A percentile compares a stretch with the other conserved stretches of the same genome.
Conservation (phyloP, 2,329 filamentous ascomycete genomes). For the Sarocladium strictum region DNA sequence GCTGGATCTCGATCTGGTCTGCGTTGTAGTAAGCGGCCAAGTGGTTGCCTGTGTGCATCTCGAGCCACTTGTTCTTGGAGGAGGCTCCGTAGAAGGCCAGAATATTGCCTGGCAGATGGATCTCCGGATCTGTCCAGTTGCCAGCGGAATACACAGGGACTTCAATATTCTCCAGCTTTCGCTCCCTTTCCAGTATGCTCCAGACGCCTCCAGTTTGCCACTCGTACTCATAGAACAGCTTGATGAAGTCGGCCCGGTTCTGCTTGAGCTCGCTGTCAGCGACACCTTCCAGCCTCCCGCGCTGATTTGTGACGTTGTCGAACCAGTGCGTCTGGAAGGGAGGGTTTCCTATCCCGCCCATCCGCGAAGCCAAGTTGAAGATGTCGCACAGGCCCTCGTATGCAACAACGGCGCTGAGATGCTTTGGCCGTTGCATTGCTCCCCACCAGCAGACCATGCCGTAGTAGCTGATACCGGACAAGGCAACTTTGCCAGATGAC, state of each 20-base stretch:
- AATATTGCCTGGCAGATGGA: background rate
- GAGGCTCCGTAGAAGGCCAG: background rate
- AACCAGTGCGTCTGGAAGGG: background rate
- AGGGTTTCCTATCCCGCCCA: background rate
- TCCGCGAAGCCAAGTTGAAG: background rate
- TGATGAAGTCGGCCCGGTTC: background rate
- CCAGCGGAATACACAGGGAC: background rate
- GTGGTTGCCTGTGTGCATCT: background rate
- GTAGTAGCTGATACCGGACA: background rate
- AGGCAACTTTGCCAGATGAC: background rate
- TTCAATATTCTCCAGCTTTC: background rate
- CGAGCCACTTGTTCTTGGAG: background rate
- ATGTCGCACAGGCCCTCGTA: background rate
- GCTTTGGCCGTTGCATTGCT: background rate
- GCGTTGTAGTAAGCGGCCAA: background rate
- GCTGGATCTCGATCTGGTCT: background rate
- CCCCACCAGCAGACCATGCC: background rate
- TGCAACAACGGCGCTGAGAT: background rate
- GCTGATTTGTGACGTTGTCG: background rate
- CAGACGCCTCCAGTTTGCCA: background rate
- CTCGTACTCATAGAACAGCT: background rate
- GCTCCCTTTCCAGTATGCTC: background rate
- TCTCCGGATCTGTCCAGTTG: background rate
- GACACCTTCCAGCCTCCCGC: background rate
- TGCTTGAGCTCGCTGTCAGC: background rate